Evolutionary conservation across 1,139 yeast species (phyloP).

Genomic region (Suhomyces bribrorum): DNA sequence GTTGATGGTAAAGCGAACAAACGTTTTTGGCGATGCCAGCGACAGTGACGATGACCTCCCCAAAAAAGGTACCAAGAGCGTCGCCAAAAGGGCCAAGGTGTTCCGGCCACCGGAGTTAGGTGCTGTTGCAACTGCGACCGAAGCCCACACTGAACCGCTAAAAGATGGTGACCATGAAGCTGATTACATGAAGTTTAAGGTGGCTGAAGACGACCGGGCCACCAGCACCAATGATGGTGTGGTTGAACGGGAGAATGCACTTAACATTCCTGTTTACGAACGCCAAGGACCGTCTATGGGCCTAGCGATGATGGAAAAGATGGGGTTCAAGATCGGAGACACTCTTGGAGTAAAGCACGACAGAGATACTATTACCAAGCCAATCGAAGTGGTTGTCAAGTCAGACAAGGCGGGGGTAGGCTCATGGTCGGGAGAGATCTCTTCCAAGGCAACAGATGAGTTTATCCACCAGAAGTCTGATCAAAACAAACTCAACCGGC

Average conservation of each 20-base stretch:
- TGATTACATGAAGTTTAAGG: conserved; percentile 7
- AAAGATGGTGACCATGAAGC: conserved; percentile 2
- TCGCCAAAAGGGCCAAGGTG: neutral
- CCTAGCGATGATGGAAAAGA: conserved; percentile 51
- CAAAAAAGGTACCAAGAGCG: conserved; percentile 6
- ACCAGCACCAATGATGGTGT: too few species aligned
- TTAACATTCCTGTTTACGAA: conserved; percentile 12
- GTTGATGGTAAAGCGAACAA: conserved; percentile 12
- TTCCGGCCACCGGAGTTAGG: neutral
- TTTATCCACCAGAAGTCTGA: conserved; percentile 1
- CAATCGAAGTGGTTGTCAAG: conserved; percentile 14
- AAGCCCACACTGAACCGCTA: too few species aligned
- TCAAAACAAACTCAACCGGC: neutral
- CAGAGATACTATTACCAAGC: conserved; percentile 2
- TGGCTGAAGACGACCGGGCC: neutral
- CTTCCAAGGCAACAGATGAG: neutral
- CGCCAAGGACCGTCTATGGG: conserved; percentile 38
- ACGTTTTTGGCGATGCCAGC: conserved; percentile 15
- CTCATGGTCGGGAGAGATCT: conserved; percentile 1
- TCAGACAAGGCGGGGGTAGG: conserved; percentile 17
- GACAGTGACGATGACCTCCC: conserved; percentile 9
- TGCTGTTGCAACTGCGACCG: too few species aligned
- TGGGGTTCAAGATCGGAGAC: conserved; percentile 55
- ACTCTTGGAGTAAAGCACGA: conserved; percentile 33
- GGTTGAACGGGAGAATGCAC: conserved; percentile 4